Percentiles rank a stretch among this genome's conserved stretches.
phyloP scores from a whole-genome alignment of 106 monocot species.

The Platanthera zijinensis region DNA sequence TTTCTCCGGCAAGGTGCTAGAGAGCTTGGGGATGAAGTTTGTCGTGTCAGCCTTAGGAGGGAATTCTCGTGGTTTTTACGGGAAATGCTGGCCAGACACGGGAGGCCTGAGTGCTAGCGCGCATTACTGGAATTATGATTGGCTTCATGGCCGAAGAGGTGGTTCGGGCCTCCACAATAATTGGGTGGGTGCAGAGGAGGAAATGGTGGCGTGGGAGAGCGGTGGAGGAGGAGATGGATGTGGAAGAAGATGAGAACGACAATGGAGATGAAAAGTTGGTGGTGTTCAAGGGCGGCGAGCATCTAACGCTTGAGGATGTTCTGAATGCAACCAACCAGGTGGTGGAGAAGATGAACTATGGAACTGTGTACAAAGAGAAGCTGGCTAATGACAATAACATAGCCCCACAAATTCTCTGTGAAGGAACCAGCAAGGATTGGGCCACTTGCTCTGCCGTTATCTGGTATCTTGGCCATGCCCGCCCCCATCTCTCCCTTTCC shows the following conservation, averaged over 20 bases:
- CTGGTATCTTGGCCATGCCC: conserved; percentile 52
- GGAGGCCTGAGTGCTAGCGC: conserved; percentile 30
- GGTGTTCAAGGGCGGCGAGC: conserved; percentile 83
- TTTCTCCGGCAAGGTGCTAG: conserved; percentile 63
- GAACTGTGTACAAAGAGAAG: conserved; percentile 94
- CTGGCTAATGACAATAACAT: conserved; percentile 65
- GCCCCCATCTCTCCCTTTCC: conserved; percentile 13
- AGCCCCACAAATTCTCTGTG: conserved; percentile 56
- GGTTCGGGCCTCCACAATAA: conserved; percentile 49
- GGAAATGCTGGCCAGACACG: conserved; percentile 34
- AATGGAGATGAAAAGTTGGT: conserved; percentile 56
- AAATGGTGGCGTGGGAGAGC: conserved; percentile 25
- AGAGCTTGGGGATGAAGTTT: conserved; percentile 20
- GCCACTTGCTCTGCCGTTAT: conserved; percentile 48
- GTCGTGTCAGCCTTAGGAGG: conserved; percentile 38
- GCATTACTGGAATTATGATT: conserved; percentile 64
- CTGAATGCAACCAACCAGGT: conserved; percentile 89
- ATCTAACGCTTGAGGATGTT: conserved; percentile 76
- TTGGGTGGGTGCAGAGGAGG: conserved; percentile 62
- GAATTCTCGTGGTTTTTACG: conserved; percentile 48
- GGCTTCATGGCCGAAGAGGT: conserved; percentile 71
- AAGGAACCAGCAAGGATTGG: conserved; percentile 62
- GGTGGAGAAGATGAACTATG: conserved; percentile 86
- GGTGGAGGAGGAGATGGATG: conserved; percentile 32
- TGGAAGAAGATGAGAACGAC: conserved; percentile 20